Evolutionary conservation across 208 protist species (phyloP).

Genomic region (Trypanosomatidae sp.): DNA sequence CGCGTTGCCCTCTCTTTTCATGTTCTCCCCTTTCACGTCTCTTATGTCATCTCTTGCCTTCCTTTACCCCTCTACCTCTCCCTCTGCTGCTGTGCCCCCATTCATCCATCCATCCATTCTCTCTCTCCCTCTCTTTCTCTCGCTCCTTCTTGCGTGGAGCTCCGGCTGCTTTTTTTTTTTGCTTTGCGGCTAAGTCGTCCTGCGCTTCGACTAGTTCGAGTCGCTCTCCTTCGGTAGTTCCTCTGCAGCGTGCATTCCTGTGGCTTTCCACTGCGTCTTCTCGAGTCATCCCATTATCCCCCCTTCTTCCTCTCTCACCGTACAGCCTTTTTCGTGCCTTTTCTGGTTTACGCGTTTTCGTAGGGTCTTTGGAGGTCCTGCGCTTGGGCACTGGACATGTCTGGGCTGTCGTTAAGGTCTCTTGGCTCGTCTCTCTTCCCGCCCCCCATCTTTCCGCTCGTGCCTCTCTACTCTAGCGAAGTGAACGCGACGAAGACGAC

Average conservation of each 20-base stretch:
- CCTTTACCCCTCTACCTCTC: not conserved
- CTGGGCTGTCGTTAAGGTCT: not conserved
- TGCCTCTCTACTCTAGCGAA: not conserved
- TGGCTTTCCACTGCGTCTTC: not conserved
- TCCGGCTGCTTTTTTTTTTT: too few relatives aligned
- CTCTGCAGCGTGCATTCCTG: not conserved
- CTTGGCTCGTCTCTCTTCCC: constrained; percentile 2
- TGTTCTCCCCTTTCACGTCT: not conserved
- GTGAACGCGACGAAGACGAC: not conserved
- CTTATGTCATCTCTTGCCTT: not conserved
- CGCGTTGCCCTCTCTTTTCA: too few relatives aligned
- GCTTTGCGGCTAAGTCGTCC: not conserved
- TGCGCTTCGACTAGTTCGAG: not conserved
- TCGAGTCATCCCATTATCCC: not conserved
- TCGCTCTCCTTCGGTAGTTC: constrained; percentile 1
- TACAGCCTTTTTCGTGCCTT: not conserved
- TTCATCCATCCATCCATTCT: not conserved
- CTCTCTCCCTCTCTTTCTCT: not conserved
- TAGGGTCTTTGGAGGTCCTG: not conserved
- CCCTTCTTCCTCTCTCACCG: not conserved
- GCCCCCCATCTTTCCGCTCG: not conserved
- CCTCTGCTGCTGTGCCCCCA: not conserved
- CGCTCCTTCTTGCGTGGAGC: not conserved
- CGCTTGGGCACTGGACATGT: not conserved
- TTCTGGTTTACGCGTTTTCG: not conserved